Evolutionary conservation across 2,329 filamentous ascomycete genomes (phyloP).

Genomic region (Colletotrichum zoysiae): DNA sequence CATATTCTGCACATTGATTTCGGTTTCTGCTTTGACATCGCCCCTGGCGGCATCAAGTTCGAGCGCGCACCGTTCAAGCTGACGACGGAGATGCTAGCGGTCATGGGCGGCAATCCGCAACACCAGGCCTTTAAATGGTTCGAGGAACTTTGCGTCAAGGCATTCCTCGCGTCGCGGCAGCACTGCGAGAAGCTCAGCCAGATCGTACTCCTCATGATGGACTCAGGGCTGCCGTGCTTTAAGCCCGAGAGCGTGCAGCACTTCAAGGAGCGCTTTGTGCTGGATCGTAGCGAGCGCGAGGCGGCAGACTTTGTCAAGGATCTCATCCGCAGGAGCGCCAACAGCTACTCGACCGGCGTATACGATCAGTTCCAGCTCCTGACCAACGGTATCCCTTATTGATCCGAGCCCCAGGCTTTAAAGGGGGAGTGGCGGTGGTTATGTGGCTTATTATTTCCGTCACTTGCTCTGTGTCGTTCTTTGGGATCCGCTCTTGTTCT

Average conservation of each 20-base stretch:
- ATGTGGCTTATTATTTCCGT: background rate
- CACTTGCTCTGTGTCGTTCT: background rate
- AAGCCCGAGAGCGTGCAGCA: slow-evolving; percentile 95
- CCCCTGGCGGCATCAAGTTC: slow-evolving; percentile 95
- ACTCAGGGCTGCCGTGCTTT: slow-evolving; percentile 96
- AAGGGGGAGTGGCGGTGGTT: background rate
- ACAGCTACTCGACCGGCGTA: slow-evolving; percentile 90
- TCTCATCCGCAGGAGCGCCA: slow-evolving; percentile 89
- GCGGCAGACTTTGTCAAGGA: slow-evolving; percentile 95
- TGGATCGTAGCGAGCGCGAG: slow-evolving; percentile 91
- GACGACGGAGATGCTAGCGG: slow-evolving; percentile 97
- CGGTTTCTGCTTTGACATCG: slow-evolving; percentile 99
- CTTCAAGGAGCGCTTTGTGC: slow-evolving; percentile 91
- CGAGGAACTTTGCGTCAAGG: slow-evolving; percentile 95
- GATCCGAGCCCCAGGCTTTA: background rate
- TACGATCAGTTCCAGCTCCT: slow-evolving; percentile 99
- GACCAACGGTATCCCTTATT: slow-evolving; percentile 98
- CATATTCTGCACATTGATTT: slow-evolving; percentile 99
- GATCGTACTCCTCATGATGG: slow-evolving; percentile 94
- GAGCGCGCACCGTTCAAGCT: slow-evolving; percentile 99
- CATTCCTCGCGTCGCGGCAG: slow-evolving; percentile 88
- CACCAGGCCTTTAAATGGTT: slow-evolving; percentile 96
- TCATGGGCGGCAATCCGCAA: slow-evolving; percentile 90
- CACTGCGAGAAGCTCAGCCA: slow-evolving; percentile 91
- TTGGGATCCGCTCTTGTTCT: background rate